Evolutionary conservation across 129 eudicot species (phyloP), one percentile per base, ranked within the genome.

Genomic region (Chrysanthemum makinoi): DNA sequence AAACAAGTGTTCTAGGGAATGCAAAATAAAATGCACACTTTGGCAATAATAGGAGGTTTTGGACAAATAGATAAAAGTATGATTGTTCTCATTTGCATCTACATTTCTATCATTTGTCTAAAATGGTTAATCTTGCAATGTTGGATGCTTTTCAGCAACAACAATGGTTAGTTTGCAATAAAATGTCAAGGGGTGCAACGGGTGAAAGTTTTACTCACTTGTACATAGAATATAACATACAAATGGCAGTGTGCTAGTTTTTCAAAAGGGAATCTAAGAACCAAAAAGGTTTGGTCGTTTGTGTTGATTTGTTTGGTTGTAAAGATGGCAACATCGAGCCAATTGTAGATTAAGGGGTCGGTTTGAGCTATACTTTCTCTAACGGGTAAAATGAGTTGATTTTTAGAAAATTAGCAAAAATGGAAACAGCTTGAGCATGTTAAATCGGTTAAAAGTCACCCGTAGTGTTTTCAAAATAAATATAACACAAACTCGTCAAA

Each of bases 81-180:
- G 20, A 73, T 33, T 5, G 30, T 43, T 33, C 19, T 33, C n/a
- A 53, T 62, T 73, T 62, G 69, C 60, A 28, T 51, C 10, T 46
- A 75, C 15, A 61, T 24, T 52, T 61, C 14, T 48, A 61, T 15
- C 50, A 17, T 62, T 50, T 49, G 47, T 74, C 63, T 64, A 74
- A 35, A 62, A 50, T 18, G 70, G 43, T 12, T 24, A 12, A 46
- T 11, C 17, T 56, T 44, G 58, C 66, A 47, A 58, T 15, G 16
- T 44, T 58, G 4, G 16, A 60, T 43, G 30, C n/a, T 52, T 68
- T 9, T 72, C 53, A 46, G 48, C 47, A 22, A 72, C 5, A 60
- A 47, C 50, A 72, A 59, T 17, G 60, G 71, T 53, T 63, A 43
- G 1, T 50, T 43, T 51, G 43, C 53, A 33, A 63, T 28, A 13